A percentile compares a stretch with the other conserved stretches of the same genome.
These are phyloP conservation scores for Breviolum minutum DNA, from an alignment of 73 alveolate genomes.

Conservation along the genomic window DNA sequence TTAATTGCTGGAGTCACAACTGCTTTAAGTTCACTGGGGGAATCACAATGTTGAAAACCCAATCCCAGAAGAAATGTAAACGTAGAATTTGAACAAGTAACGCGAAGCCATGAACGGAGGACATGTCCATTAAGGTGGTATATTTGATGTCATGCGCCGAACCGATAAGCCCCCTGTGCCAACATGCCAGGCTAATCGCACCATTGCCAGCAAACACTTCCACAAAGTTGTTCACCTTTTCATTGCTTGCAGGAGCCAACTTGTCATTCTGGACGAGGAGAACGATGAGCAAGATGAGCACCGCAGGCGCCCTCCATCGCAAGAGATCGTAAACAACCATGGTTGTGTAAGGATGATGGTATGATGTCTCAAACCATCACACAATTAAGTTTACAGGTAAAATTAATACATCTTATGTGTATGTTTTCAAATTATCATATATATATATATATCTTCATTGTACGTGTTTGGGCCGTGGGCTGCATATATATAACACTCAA, in stretches of 20 bases:
- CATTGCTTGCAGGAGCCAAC: neutral
- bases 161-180: neutral
- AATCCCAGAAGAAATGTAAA: neutral
- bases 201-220: neutral
- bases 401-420: no score
- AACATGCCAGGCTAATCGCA: neutral
- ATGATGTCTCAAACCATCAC: neutral
- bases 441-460: no score
- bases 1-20: no score
- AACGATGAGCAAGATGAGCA: neutral
- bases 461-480: no score
- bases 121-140: neutral
- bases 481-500: no score
- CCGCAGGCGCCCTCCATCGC: neutral
- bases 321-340: neutral
- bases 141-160: neutral
- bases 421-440: no score
- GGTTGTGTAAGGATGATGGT: neutral
- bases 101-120: neutral
- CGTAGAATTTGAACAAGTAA: neutral
- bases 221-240: neutral
- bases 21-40: neutral
- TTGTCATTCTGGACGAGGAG: neutral
- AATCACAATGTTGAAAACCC: neutral
- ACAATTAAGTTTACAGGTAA: neutral